These are phyloP conservation scores for Daldinia vernicosa DNA, from an alignment of 495 filamentous ascomycete genomes.

Conservation along the genomic window DNA sequence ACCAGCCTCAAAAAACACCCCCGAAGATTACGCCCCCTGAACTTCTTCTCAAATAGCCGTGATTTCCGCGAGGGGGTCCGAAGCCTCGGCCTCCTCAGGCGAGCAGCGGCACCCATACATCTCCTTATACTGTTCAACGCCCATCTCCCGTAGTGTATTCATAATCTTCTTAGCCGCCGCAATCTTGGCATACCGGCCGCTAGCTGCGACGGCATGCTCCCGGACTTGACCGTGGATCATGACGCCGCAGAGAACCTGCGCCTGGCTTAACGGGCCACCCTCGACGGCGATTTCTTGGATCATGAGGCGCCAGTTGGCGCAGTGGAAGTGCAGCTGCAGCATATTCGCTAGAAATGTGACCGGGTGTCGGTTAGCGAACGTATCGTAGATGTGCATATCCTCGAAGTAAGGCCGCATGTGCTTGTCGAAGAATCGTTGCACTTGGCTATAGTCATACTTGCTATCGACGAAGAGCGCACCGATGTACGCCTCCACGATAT, in stretches of 20 bases:
- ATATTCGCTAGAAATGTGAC: slow-evolving; percentile 58
- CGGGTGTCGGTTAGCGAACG: slow-evolving; percentile 88
- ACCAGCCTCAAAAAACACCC: not conserved
- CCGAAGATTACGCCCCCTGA: not conserved
- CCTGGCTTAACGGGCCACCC: slow-evolving; percentile 44
- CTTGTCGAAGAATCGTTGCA: slow-evolving; percentile 78
- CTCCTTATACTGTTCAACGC: slow-evolving; percentile 65
- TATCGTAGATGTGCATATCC: slow-evolving; percentile 90
- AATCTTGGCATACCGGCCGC: slow-evolving; percentile 75
- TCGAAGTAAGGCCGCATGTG: slow-evolving; percentile 81
- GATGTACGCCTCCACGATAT: slow-evolving; percentile 89
- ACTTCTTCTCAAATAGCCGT: slow-evolving; percentile 28
- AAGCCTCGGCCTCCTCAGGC: slow-evolving; percentile 16
- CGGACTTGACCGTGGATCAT: slow-evolving; percentile 77
- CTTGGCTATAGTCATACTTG: slow-evolving; percentile 74
- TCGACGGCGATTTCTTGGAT: slow-evolving; percentile 43
- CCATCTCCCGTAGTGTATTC: slow-evolving; percentile 64
- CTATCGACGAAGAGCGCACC: slow-evolving; percentile 95
- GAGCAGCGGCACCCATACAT: slow-evolving; percentile 72
- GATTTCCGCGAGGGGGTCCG: slow-evolving; percentile 22
- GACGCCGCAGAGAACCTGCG: slow-evolving; percentile 72
- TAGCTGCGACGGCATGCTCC: slow-evolving; percentile 67
- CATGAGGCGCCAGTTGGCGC: slow-evolving; percentile 57
- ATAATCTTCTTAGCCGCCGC: slow-evolving; percentile 75
- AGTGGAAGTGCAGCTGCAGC: slow-evolving; percentile 58